Evolutionary conservation across 129 eudicot genomes (phyloP), one percentile per base, ranked within the genome.

Genomic region (Lactuca saligna): DNA sequence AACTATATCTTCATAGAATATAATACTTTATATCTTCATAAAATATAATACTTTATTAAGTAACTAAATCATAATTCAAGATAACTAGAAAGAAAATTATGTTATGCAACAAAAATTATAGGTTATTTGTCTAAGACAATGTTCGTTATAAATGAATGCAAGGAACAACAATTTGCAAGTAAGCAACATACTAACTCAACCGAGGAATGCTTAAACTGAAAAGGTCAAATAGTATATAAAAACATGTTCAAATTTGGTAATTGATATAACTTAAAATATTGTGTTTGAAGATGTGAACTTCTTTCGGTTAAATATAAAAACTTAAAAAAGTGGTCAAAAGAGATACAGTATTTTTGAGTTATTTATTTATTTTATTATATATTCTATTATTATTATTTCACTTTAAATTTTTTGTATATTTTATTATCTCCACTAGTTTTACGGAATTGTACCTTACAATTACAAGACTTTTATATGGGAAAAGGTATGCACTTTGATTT

Each of bases 361-460:
- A 1, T 12, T 29, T 32, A 4, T 39, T n/a, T 42, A n/a, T 6
- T 62, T 11, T 8, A 4, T 25, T 25, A 25, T 25, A 25, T 25
- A 25, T 25, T 25, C 1, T 25, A 25, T 25, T 25, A 25, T 25
- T 25, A 25, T 3, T 7, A 7, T 31, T 58, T 12, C 54, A 58
- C 58, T 70, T 58, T 5, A 15, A 6, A 58, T 4, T 17, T 44
- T 15, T 17, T 37, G 12, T 42, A 48, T 54, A 53, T 55, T 41
- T 64, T 63, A 73, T 73, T 54, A 32, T 63, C 58, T 31, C 71
- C 78, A 64, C 65, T 63, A 41, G 41, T 38, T 8, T 63, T 63
- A 73, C 63, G 64, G 63, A 54, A 37, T 62, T 53, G 69, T 62
- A 62, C 77, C 63, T 72, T 53, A 69, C 64, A 41, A 54, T 42